Conservation (phyloP, 179 eudicot species). For the Nepenthes alata region DNA sequence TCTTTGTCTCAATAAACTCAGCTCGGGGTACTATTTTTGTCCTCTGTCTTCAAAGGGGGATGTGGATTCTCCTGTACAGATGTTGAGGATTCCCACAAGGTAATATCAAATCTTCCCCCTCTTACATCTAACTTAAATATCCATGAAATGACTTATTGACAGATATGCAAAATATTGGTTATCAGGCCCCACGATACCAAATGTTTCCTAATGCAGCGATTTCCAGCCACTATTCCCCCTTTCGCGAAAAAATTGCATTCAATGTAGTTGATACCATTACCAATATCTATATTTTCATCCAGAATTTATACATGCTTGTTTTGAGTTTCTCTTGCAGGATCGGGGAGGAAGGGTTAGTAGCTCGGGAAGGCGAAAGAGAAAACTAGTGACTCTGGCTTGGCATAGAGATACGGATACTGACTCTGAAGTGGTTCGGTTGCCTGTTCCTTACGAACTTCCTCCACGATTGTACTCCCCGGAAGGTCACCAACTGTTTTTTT, state of each 20-base stretch:
- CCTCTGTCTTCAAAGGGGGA: constrained; percentile 26
- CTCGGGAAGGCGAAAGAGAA: constrained; percentile 32
- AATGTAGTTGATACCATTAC: too few species aligned
- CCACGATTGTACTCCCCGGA: constrained; percentile 59
- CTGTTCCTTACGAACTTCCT: constrained; percentile 91
- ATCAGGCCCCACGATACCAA: too few species aligned
- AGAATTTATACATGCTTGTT: too few species aligned
- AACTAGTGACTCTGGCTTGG: constrained; percentile 64
- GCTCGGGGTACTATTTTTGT: constrained; percentile 86
- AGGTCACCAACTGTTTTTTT: constrained; percentile 26
- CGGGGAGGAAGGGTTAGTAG: constrained; percentile 10
- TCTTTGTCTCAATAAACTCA: constrained; percentile 21
- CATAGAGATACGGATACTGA: constrained; percentile 19
- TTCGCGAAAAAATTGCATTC: too few species aligned
- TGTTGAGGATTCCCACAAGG: constrained; percentile 26
- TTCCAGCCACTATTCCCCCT: too few species aligned
- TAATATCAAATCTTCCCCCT: constrained; percentile 10
- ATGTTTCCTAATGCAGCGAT: too few species aligned
- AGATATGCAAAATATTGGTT: background rate
- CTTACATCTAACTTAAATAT: too few species aligned
- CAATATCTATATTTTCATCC: too few species aligned
- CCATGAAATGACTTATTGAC: too few species aligned
- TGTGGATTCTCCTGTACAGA: constrained; percentile 73
- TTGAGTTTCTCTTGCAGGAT: constrained; percentile 18
- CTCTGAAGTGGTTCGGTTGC: constrained; percentile 47